These are phyloP conservation scores for Arachnomyces sp. DNA, from an alignment of 2,329 filamentous ascomycete genomes.

Conservation along the genomic window DNA sequence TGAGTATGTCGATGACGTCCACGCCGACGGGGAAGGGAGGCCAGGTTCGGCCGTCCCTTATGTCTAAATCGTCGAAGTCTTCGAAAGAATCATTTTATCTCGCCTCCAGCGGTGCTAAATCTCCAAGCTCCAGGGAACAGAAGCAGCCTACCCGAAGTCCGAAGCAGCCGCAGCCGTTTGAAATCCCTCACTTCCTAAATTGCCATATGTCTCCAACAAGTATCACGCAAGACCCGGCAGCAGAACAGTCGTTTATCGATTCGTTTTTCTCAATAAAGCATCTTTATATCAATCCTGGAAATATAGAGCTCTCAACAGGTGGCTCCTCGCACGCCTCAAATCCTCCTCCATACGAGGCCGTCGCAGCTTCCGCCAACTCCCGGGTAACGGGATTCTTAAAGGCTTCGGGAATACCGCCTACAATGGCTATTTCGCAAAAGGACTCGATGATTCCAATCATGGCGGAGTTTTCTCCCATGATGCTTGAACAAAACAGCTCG, in stretches of 20 bases:
- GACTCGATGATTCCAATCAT: constrained; percentile 32
- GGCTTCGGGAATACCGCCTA: constrained; percentile 27
- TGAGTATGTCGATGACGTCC: constrained; percentile 31
- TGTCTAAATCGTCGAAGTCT: constrained; percentile 23
- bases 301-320: constrained; percentile 28
- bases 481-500: constrained; percentile 26
- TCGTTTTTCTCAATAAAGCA: constrained; percentile 20
- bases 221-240: constrained; percentile 5
- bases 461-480: constrained; percentile 35
- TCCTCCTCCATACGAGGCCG: constrained; percentile 35
- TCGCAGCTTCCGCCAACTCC: constrained; percentile 35
- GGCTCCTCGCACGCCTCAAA: constrained; percentile 31
- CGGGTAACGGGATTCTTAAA: constrained; percentile 33
- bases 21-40: constrained; percentile 18
- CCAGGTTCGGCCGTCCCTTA: constrained; percentile 16
- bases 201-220: constrained; percentile 1
- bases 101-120: constrained; percentile 19
- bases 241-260: constrained; percentile 17
- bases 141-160: constrained; percentile 19
- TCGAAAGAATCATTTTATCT: constrained; percentile 18
- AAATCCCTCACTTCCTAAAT: constrained; percentile 3
- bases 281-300: constrained; percentile 32
- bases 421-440: constrained; percentile 21
- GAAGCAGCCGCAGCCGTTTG: constrained; percentile 15
- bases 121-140: constrained; percentile 34